Base-by-base conservation (phyloP, 345 rosid genomes). In the Eucalyptus sideroxylon region DNA sequence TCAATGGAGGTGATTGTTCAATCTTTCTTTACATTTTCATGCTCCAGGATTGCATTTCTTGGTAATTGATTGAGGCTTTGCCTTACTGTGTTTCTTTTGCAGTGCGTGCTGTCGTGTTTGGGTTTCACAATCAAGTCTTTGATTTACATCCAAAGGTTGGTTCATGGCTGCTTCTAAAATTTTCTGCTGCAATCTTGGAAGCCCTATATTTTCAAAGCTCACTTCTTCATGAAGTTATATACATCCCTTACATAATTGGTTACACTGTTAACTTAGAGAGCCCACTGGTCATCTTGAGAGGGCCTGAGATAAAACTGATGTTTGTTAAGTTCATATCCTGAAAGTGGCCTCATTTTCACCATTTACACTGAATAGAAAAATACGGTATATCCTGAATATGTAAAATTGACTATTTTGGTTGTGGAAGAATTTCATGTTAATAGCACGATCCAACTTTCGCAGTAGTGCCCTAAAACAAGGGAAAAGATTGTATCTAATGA, bases 101-200 rank as follows among this genome's bases (percentile, higher is more conserved):
- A 98, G 99, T 95, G 72, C 98, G 99, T 55, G 98, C 99, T 12
- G 72, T 98, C 67, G 96, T 98, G 85, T 98, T 98, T 92, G 99
- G 99, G 89, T 96, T 98, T 93, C 99, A 98, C 93, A 92, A 34
- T 49, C 93, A 95, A 90, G 99, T 96, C 44, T 98, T 96, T 91
- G 77, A 93, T 89, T 93, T 97, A 92, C 93, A 93, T 90, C 99
- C 99, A 50, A 95, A 97, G 99, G 99, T 98, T 90, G 93, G 94
- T 93, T 89, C 91, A 62, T 24, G 86, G 31, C 86, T 91, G 67
- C 40, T 27, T 44, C 80, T 16, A 26, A 50, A 49, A 19, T 85
- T 26, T 42, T 55, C 69, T 47, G 86, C 47, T 6, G 55, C 37
- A 8, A 26, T 85, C 30, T 88, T 85, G 50, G 56, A 60, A 44